Conservation (phyloP, 257 asterid genomes). For the Ballota nigra region DNA sequence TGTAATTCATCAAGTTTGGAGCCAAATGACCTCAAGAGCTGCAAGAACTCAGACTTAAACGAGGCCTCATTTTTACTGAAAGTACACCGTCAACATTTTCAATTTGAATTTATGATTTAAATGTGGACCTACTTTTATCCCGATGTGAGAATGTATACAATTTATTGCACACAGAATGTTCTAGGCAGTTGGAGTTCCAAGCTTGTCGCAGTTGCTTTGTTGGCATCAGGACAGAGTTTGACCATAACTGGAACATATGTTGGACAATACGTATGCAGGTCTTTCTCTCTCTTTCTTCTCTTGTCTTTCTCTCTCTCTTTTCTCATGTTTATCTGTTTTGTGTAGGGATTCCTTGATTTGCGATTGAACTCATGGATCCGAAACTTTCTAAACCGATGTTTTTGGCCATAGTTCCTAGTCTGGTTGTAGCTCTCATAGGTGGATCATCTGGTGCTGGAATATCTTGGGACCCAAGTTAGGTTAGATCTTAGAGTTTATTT, state of each 20-base stretch:
- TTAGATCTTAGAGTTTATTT: no score
- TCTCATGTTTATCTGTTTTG: no score
- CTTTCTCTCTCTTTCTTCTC: not conserved
- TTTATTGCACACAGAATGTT: slow-evolving; percentile 55
- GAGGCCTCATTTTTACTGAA: slow-evolving; percentile 82
- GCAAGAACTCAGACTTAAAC: slow-evolving; percentile 79
- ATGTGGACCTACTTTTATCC: not conserved
- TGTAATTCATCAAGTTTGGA: slow-evolving; percentile 66
- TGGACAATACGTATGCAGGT: slow-evolving; percentile 99
- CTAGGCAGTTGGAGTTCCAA: slow-evolving; percentile 95
- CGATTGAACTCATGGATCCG: slow-evolving; percentile 90
- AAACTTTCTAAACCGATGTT: slow-evolving; percentile 75
- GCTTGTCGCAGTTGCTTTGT: slow-evolving; percentile 88
- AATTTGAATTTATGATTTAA: not conserved
- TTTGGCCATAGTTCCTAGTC: slow-evolving; percentile 96
- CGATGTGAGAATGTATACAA: not conserved
- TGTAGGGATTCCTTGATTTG: slow-evolving; percentile 88
- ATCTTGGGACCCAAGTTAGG: no score
- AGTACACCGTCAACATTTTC: slow-evolving; percentile 47
- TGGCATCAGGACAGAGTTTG: slow-evolving; percentile 98
- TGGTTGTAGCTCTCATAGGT: slow-evolving; percentile 71
- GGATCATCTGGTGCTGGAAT: slow-evolving; percentile 89
- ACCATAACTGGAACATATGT: slow-evolving; percentile 97
- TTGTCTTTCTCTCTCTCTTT: not conserved
- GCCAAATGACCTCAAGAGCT: slow-evolving; percentile 53